Percentiles rank a stretch among this genome's conserved stretches.
These are phyloP conservation scores for Neurospora sp. DNA, from an alignment of 495 filamentous ascomycete species.

Conservation along the genomic window DNA sequence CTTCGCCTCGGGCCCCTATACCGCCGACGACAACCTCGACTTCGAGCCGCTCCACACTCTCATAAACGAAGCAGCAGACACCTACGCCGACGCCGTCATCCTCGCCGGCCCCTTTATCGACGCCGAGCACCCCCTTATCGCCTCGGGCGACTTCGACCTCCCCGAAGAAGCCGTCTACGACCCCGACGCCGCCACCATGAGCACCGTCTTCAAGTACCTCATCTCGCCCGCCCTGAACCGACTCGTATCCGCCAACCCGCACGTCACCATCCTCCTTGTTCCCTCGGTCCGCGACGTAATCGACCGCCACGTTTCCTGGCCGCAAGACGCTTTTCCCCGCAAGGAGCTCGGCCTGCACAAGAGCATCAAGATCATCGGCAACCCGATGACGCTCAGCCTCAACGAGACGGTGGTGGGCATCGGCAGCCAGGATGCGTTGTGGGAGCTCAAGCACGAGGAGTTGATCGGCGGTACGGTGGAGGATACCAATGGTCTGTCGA, in stretches of 20 bases:
- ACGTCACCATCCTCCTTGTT: constrained; percentile 69
- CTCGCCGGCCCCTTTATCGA: constrained; percentile 85
- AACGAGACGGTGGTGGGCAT: constrained; percentile 78
- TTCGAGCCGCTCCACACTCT: constrained; percentile 80
- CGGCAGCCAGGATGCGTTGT: constrained; percentile 73
- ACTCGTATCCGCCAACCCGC: constrained; percentile 57
- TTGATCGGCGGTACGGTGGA: constrained; percentile 43
- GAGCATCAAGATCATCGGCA: constrained; percentile 65
- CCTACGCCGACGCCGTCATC: constrained; percentile 68
- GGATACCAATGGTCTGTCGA: constrained; percentile 50
- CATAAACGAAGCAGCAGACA: constrained; percentile 63
- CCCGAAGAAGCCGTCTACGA: constrained; percentile 59
- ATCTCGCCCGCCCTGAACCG: constrained; percentile 57
- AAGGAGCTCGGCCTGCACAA: constrained; percentile 66
- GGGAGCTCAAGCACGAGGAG: constrained; percentile 70
- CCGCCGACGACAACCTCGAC: constrained; percentile 78
- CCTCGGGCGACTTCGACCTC: constrained; percentile 81
- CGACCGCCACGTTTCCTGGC: constrained; percentile 78
- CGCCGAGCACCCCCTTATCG: constrained; percentile 79
- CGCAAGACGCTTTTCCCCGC: constrained; percentile 68
- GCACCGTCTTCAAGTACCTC: constrained; percentile 71
- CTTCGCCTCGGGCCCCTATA: constrained; percentile 79
- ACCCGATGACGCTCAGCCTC: constrained; percentile 73
- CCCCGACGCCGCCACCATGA: constrained; percentile 67
- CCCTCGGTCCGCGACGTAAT: constrained; percentile 82